Percentiles rank a stretch among this genome's conserved stretches.
Evolutionary conservation across 495 filamentous ascomycete species (phyloP).

Genomic region (Penicillium ucsense): DNA sequence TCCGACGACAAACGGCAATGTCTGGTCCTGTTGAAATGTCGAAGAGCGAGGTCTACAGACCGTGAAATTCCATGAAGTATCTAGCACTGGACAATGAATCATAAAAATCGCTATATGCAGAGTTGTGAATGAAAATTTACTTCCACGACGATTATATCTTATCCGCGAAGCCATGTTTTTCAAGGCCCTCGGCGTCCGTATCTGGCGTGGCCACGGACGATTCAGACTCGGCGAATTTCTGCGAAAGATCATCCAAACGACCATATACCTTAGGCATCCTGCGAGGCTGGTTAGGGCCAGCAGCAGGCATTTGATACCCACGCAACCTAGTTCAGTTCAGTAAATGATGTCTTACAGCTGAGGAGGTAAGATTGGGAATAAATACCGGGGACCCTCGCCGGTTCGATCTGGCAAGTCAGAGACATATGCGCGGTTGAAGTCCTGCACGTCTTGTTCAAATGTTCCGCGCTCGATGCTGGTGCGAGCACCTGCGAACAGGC

Average conservation of each 20-base stretch:
- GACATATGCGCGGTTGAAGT: slow-evolving; percentile 56
- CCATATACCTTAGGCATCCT: slow-evolving; percentile 62
- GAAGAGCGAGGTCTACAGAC: no score
- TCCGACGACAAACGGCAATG: no score
- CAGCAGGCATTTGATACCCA: slow-evolving; percentile 74
- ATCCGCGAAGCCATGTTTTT: slow-evolving; percentile 52
- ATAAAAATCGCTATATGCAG: no score
- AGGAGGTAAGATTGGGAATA: background rate
- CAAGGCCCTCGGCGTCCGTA: slow-evolving; percentile 43
- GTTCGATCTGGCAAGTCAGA: slow-evolving; percentile 58
- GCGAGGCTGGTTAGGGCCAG: slow-evolving; percentile 50
- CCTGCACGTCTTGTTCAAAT: slow-evolving; percentile 49
- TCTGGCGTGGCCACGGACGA: slow-evolving; percentile 40
- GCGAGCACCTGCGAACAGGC: slow-evolving; percentile 66
- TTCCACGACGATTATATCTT: slow-evolving; percentile 14
- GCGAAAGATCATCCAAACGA: slow-evolving; percentile 39
- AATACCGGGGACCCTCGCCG: slow-evolving; percentile 66
- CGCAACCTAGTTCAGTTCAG: slow-evolving; percentile 43
- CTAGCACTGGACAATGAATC: no score
- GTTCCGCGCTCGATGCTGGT: slow-evolving; percentile 45
- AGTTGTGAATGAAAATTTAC: no score
- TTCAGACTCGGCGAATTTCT: slow-evolving; percentile 41
- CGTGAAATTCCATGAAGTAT: no score
- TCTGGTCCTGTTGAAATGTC: no score
- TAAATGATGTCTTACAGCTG: background rate